Evolutionary conservation across 176 grass and related monocot genomes (phyloP), one percentile per base, ranked within the genome.

Genomic region (Cocos nucifera): DNA sequence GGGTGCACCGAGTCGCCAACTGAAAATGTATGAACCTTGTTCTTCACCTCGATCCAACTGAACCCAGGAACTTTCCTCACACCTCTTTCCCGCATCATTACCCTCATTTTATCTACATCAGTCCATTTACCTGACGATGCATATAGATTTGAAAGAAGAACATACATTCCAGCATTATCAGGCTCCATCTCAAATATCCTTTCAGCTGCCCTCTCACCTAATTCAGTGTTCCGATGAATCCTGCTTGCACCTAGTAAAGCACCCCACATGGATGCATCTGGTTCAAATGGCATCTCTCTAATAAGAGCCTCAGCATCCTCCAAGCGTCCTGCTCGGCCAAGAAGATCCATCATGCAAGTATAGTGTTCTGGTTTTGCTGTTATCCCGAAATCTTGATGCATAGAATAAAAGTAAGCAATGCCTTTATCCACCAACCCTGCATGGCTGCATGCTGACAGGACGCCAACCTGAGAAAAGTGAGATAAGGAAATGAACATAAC

Each of bases 181-280:
- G 87, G 93, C 54, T 98, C 93, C 74, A 98, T 73, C 67, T 98
- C 84, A 72, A 98, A 92, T 72, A 98, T 83, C 69, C 65, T 92
- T 56, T 88, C 75, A 73, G 93, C 93, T 24, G 84, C 87, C 59
- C 17, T 78, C 62, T 79, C 86, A 30, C 87, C 93, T 52, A 92
- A 70, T 70, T 92, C 73, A 14, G 87, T 75, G 61, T 98, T 90
- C 57, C 81, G 81, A 63, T 98, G 82, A 58, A 98, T 85, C 79
- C 87, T 84, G 74, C 93, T 92, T 21, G 93, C 87, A 78, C 87
- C 93, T 18, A 98, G 79, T 48, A 98, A 92, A 54, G 87, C 87
- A 64, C 82, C 87, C 84, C 87, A 98, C 78, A 87, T 98, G 53
- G 84, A 80, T 20, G 81, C 77, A n/a, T 98, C 87, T 50, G 84